These are phyloP conservation scores for Citrus australasica DNA, from an alignment of 345 rosid species.

Conservation along the genomic window DNA sequence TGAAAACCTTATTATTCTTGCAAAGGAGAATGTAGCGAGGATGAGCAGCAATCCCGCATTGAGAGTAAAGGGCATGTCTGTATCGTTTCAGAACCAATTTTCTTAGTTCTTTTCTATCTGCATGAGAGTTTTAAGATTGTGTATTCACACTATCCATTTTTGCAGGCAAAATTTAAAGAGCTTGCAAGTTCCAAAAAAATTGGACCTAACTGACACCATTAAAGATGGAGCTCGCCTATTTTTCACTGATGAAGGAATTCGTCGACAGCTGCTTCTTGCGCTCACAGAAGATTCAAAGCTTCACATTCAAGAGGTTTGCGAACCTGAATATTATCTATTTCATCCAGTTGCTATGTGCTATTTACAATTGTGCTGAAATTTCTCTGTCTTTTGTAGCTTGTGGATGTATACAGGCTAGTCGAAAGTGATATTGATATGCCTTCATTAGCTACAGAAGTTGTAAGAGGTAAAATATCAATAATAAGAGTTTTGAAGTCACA, in stretches of 20 bases:
- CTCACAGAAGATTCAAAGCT: slow-evolving; percentile 93
- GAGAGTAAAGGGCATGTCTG: slow-evolving; percentile 51
- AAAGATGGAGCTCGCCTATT: slow-evolving; percentile 96
- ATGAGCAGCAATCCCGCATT: slow-evolving; percentile 93
- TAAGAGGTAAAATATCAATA: slow-evolving; percentile 44
- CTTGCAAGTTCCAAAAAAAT: slow-evolving; percentile 44
- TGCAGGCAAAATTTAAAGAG: slow-evolving; percentile 45
- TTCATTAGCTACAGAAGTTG: slow-evolving; percentile 69
- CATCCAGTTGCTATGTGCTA: not conserved
- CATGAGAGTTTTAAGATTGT: not conserved
- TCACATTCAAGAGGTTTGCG: slow-evolving; percentile 81
- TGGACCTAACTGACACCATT: slow-evolving; percentile 83
- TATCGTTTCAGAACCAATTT: slow-evolving; percentile 11
- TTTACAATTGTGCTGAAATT: slow-evolving; percentile 13
- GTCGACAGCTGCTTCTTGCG: slow-evolving; percentile 89
- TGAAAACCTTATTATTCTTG: slow-evolving; percentile 85
- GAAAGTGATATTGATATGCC: slow-evolving; percentile 80
- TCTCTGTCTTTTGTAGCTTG: slow-evolving; percentile 50
- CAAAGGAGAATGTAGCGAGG: slow-evolving; percentile 88
- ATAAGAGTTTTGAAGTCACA: not conserved
- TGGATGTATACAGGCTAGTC: slow-evolving; percentile 79
- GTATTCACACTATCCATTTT: not conserved
- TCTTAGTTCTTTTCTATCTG: slow-evolving; percentile 8
- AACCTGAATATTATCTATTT: not conserved
- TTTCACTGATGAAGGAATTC: slow-evolving; percentile 76